Base-by-base conservation (phyloP, 2,329 filamentous ascomycete species). In the Emergomyces africanus region DNA sequence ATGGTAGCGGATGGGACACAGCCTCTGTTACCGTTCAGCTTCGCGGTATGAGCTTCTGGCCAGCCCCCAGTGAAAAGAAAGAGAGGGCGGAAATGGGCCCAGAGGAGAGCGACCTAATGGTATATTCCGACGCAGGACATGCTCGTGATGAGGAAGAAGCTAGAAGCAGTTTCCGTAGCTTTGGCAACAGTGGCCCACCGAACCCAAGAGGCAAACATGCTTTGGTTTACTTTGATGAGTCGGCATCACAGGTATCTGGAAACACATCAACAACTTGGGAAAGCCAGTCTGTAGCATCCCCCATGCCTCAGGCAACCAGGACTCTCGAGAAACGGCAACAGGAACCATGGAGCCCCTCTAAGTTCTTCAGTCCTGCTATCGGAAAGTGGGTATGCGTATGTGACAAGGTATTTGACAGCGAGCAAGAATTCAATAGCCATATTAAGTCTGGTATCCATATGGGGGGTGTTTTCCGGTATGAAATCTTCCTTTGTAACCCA, bases 351-450 rank as follows among this genome's bases (percentile, higher is more conserved):
- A 66, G 73, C 20, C 44, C 69, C 0, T 65, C 64, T 20, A 65
- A 64, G 9, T 74, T 69, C 63, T 70, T 69, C 59, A 68, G 72
- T 58, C 56, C 62, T 5, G 62, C 67, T 20, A 61, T 61, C 9
- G 66, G 68, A 3, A 59, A 63, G 33, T 76, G 71, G 57, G 61
- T 67, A 12, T 77, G 75, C 57, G 63, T 67, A 6, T 76, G 74
- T 49, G 64, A 66, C 20, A 65, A 62, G 10, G 20, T 60, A 1
- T 74, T 72, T 61, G 57, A 46, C 1, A 64, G 51, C 5, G 33
- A 62, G 5, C 59, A 64, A 5, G 65, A 63, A 0, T 72, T 76
- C 35, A 66, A 71, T 25, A 53, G 63, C 10, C 75, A 77, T 59
- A 57, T 76, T 30, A 58, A 62, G 15, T 66, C 66, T 37, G 61